Conservation (phyloP, 2,329 filamentous ascomycete genomes). For the Aspergillus fischeri region DNA sequence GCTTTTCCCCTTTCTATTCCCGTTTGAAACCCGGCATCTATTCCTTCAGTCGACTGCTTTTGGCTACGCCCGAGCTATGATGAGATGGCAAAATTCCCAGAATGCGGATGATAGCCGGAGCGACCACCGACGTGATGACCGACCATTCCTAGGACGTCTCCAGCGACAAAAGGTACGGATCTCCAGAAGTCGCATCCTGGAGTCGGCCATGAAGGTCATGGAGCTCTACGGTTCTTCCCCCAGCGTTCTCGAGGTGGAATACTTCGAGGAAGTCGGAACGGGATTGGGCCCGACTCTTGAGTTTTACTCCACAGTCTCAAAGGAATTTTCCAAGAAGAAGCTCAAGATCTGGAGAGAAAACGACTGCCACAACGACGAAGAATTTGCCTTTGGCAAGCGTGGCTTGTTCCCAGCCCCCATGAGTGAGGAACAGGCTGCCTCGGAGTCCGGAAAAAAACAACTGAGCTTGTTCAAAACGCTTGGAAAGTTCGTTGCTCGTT, state of each 20-base stretch:
- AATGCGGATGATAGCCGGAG: conserved; percentile 73
- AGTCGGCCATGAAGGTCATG: conserved; percentile 98
- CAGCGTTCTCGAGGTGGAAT: conserved; percentile 94
- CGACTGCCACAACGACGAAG: conserved; percentile 65
- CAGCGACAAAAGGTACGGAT: conserved; percentile 98
- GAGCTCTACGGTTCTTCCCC: conserved; percentile 96
- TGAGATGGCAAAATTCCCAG: conserved; percentile 91
- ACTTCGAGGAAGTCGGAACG: conserved; percentile 97
- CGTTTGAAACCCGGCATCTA: conserved; percentile 93
- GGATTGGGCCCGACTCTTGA: conserved; percentile 92
- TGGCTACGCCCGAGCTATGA: conserved; percentile 95
- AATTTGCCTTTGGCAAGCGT: conserved; percentile 78
- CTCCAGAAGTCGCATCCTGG: conserved; percentile 86
- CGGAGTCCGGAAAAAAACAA: conserved; percentile 80
- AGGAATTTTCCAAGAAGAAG: conserved; percentile 96
- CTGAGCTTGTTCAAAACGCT: conserved; percentile 87
- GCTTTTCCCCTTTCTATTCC: conserved; percentile 93
- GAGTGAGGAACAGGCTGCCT: conserved; percentile 68
- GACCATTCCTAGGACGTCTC: conserved; percentile 83
- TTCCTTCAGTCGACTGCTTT: conserved; percentile 98
- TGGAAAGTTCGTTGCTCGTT: conserved; percentile 94
- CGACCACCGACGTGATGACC: conserved; percentile 78
- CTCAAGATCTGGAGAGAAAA: conserved; percentile 94
- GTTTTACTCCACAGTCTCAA: conserved; percentile 96
- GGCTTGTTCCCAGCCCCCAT: conserved; percentile 92